Conservation (phyloP, 805 yeast genomes). For the Clavispora asparagi region DNA sequence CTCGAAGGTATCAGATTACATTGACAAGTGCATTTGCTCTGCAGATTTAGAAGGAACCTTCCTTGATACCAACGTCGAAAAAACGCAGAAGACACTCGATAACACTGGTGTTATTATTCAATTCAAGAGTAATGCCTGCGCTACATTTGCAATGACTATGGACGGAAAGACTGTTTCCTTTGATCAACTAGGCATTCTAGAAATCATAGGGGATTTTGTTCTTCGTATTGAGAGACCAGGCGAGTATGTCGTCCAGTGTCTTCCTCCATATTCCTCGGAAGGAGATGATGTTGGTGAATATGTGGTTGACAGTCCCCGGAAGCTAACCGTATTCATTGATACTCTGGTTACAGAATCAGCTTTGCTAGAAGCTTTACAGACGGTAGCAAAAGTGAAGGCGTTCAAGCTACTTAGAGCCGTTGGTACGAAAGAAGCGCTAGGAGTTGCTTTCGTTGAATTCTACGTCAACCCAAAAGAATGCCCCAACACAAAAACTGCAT, state of each 20-base stretch:
- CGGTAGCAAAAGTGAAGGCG: conserved; percentile 36
- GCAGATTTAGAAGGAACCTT: conserved; percentile 39
- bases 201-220: neutral
- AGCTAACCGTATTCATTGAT: conserved; percentile 42
- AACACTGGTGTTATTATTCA: conserved; percentile 42
- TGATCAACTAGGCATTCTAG: neutral
- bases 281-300: conserved; percentile 19
- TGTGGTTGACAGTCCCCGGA: conserved; percentile 41
- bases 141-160: conserved; percentile 51
- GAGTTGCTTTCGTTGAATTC: conserved; percentile 53
- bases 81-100: conserved; percentile 32
- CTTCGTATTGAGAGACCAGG: conserved; percentile 25
- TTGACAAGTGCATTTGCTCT: conserved; percentile 41
- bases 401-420: conserved; percentile 44
- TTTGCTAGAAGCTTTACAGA: conserved; percentile 35
- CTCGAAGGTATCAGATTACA: conserved; percentile 36
- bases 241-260: conserved; percentile 30
- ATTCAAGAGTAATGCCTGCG: conserved; percentile 45
- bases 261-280: conserved; percentile 13
- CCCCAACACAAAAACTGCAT: conserved; percentile 10
- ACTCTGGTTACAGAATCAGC: conserved; percentile 43
- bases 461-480: conserved; percentile 14
- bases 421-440: conserved; percentile 47
- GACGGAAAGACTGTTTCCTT: conserved; percentile 27
- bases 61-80: conserved; percentile 24